A percentile compares a stretch with the other conserved stretches of the same genome.
Evolutionary conservation across 2,329 filamentous ascomycete species (phyloP).

Genomic region (Xylariaceae sp.): DNA sequence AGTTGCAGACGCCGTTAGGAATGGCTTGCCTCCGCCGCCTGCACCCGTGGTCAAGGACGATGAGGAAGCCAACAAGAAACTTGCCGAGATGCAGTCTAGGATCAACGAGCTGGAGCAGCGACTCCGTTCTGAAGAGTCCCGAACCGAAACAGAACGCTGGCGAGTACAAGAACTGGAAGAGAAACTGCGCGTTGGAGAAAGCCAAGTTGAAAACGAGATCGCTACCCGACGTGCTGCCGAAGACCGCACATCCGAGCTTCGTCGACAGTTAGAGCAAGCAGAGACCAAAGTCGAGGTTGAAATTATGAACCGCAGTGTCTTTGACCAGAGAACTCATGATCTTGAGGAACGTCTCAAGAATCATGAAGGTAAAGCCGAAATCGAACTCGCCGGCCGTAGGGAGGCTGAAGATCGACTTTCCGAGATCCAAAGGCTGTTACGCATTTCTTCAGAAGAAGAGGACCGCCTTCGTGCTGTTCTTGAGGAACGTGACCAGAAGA

Average conservation of each 20-base stretch:
- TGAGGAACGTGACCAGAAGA: slow-evolving; percentile 65
- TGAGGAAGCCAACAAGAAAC: slow-evolving; percentile 48
- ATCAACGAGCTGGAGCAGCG: slow-evolving; percentile 38
- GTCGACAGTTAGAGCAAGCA: slow-evolving; percentile 51
- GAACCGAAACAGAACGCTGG: slow-evolving; percentile 26
- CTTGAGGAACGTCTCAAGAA: slow-evolving; percentile 65
- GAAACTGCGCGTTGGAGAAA: slow-evolving; percentile 46
- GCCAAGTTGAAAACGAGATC: slow-evolving; percentile 47
- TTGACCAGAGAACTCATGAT: slow-evolving; percentile 60
- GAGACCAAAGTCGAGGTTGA: slow-evolving; percentile 58
- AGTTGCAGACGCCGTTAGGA: slow-evolving; percentile 60
- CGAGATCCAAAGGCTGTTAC: slow-evolving; percentile 67
- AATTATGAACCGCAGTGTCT: slow-evolving; percentile 56
- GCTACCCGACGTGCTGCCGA: slow-evolving; percentile 48
- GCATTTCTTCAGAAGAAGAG: slow-evolving; percentile 69
- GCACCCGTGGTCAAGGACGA: slow-evolving; percentile 44
- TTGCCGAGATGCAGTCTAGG: slow-evolving; percentile 57
- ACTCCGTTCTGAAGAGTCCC: slow-evolving; percentile 24
- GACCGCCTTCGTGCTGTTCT: slow-evolving; percentile 61
- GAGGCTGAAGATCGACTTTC: slow-evolving; percentile 68
- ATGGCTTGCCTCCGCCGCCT: slow-evolving; percentile 50
- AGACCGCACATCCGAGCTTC: slow-evolving; percentile 50
- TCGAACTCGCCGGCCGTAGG: slow-evolving; percentile 60
- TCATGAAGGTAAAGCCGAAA: slow-evolving; percentile 60
- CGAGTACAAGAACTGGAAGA: slow-evolving; percentile 59